Evolutionary conservation across 352 stramenopile species (phyloP).

Genomic region (Phytophthora colocasiae): DNA sequence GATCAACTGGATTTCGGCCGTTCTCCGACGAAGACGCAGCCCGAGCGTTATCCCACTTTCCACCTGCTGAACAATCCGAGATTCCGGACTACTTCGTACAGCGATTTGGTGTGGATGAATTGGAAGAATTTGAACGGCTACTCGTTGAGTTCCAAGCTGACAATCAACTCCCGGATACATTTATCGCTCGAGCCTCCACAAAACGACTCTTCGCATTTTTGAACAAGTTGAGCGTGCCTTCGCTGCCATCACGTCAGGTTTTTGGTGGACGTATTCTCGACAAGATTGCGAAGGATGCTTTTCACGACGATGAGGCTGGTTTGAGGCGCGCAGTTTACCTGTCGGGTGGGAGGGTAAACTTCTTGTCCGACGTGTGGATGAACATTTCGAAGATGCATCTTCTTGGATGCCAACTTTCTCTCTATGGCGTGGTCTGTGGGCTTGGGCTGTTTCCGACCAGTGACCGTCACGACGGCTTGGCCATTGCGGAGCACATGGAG

Average conservation of each 20-base stretch:
- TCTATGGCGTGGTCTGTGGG: no score
- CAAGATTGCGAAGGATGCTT: not conserved
- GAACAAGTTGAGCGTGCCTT: not conserved
- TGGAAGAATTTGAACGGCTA: not conserved
- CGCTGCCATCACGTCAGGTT: not conserved
- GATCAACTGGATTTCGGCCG: no score
- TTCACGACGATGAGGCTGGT: not conserved
- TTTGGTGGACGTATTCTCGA: not conserved
- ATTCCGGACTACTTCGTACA: no score
- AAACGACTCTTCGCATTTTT: not conserved
- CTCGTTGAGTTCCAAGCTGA: not conserved
- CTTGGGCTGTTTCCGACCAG: no score
- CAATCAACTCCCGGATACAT: not conserved
- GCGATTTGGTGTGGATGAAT: no score
- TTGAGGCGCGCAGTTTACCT: no score
- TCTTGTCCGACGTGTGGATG: not conserved
- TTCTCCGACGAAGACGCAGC: no score
- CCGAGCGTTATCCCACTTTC: no score
- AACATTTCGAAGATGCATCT: slow-evolving; percentile 1
- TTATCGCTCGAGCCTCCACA: not conserved
- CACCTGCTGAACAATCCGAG: no score
- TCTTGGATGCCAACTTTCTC: not conserved
- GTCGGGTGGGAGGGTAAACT: no score
- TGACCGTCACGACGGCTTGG: no score
- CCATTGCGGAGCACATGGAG: no score